Evolutionary conservation across 805 yeast genomes (phyloP), one percentile per base, ranked within the genome.

Genomic region (Teunomyces lycoperdinae): DNA sequence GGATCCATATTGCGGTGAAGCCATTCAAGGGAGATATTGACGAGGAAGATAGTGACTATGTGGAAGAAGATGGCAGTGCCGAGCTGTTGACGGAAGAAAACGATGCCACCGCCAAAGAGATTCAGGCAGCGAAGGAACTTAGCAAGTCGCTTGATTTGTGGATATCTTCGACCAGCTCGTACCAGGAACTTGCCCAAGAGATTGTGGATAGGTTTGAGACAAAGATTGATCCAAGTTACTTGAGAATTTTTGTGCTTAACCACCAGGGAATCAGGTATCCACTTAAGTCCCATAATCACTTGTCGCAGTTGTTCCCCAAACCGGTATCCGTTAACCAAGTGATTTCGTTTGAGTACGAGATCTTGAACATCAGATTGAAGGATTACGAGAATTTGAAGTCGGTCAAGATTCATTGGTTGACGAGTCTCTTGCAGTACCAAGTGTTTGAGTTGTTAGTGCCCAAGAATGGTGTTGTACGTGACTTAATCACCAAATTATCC

Each of bases 321-420:
- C 61, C 63, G 26, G 71, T 73, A 33, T 72, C 80, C 1, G 76
- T 74, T 17, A 69, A 77, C 6, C 77, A 74, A 38, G 61, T 70
- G 3, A 64, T 68, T 11, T 58, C 60, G 16, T 78, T 92, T 49
- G 84, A 84, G 54, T 92, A 87, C 62, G 97, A 92, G 59, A 67
- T 85, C 1, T 74, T 94, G 58, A 86, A 82, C 41, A 82, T 90
- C 39, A 81, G 91, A 1, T 70, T 92, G 46, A 76, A 72, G 31
- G 95, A 89, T 52, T 78, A 85, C 57, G 99, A 94, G 64, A 82
- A 78, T 52, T 78, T 89, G 83, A 80, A 80, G 49, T 66, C 81
- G 4, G 67, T 91, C 36, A 80, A 76, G 45, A 72, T 92, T 16
- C 75, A 76, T 45, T 89, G 95, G 92, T 70, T 91, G 36, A 80